Base-by-base conservation (phyloP, 768 basidiomycete species). In the Omphalotus guepiniiformis region DNA sequence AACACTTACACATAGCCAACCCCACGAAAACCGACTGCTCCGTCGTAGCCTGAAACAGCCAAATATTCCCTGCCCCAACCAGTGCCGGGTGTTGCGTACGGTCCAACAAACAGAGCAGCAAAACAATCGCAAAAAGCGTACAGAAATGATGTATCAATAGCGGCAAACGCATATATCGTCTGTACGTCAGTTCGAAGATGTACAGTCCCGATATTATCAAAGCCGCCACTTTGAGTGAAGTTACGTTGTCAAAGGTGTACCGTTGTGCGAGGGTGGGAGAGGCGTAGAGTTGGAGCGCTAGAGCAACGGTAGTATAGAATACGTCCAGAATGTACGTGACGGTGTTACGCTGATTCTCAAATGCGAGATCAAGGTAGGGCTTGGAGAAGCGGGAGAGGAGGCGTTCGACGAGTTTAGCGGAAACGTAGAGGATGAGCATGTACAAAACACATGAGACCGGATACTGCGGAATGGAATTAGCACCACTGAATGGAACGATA, bases 11-110 rank as follows among this genome's bases (percentile, higher is more conserved):
- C 41, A 42, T 42, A 8, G 32, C 19, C 3, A 42, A 26, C 2
- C 41, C 41, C 12, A 42, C 22, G 22, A 42, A 42, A n/a, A 42
- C 41, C 18, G 25, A 28, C 26, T 42, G 41, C 26, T 42, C 41
- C 16, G 41, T 42, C 13, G 41, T 42, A 26, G 41, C 41, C 18
- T 42, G 41, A 26, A 42, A 42, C 9, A 42, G 16, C 41, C 41
- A 29, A 18, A 42, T 42, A 18, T 42, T 29, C 11, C 41, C 41
- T 13, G 41, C 41, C 13, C 22, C 28, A n/a, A 42, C 32, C 13
- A 42, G 41, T 29, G 41, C 41, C 3, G 41, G 41, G 11, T 42
- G 41, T 1, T 19, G 18, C 41, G 41, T 42, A 11, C 13, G 13
- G 26, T 16, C 13, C 12, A 29, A 19, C 21, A 42, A 9, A 26